A percentile compares a stretch with the other conserved stretches of the same genome.
Conservation (phyloP, 2,329 filamentous ascomycete species). For the Monilinia vaccinii-corymbosi region DNA sequence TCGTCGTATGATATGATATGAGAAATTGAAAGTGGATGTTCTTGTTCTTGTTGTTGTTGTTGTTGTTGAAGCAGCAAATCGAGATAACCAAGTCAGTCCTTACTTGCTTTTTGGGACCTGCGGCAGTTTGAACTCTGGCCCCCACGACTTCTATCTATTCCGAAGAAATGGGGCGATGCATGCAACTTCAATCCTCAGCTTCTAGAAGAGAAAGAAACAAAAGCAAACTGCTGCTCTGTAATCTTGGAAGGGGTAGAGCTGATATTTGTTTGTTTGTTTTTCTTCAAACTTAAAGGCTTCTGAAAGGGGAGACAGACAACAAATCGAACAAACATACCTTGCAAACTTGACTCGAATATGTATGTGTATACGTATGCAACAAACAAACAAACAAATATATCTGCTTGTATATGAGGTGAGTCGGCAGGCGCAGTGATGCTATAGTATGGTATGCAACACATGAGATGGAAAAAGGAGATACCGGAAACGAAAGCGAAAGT, state of each 20-base stretch:
- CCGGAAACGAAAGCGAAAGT: not conserved
- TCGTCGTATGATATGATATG: slow-evolving; percentile 13
- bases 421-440: not conserved
- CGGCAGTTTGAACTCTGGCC: not conserved
- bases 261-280: slow-evolving; percentile 5
- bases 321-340: slow-evolving; percentile 5
- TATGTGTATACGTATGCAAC: not conserved
- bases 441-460: not conserved
- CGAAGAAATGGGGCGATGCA: slow-evolving; percentile 15
- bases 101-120: not conserved
- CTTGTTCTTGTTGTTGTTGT: too few relatives aligned
- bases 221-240: not conserved
- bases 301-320: slow-evolving; percentile 2
- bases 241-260: not conserved
- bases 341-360: slow-evolving; percentile 3
- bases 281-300: too few relatives aligned
- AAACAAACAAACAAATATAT: not conserved
- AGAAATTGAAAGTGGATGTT: not conserved
- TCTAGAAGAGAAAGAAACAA: slow-evolving; percentile 4
- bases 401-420: not conserved
- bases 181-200: slow-evolving; percentile 8
- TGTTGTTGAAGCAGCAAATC: not conserved
- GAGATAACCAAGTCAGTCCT: not conserved
- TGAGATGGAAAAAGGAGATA: not conserved
- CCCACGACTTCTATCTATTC: slow-evolving; percentile 7